Base-by-base conservation (phyloP, 148 eudicot species). In the Camellia granthamiana region DNA sequence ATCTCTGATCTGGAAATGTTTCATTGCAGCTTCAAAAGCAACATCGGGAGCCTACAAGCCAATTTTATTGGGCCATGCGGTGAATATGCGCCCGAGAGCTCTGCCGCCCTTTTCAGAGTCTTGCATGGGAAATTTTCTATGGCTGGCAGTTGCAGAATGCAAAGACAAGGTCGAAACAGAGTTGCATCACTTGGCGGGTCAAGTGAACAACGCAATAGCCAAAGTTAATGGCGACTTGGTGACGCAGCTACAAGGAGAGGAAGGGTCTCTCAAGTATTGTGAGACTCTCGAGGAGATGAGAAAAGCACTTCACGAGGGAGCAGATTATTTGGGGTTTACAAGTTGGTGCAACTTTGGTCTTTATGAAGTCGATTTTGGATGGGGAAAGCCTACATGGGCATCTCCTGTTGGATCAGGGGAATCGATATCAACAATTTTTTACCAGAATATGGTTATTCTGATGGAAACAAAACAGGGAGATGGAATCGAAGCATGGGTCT, bases 281-380 rank as follows among this genome's bases (percentile, higher is more conserved):
- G 44, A 65, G 5, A 38, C 41, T 21, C 15, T 65, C 8, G 1
- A 30, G 30, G 69, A 10, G 44, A 30, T 65, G 2, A 23, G 44
- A 2, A 4, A 9, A 30, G 44, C 15, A 23, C 10, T 51, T 2
- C 4, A 42, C 16, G 10, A 23, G 15, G 69, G 23, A 42, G 47
- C 49, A 23, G 62, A 51, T 62, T 56, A 55, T 66, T 70, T 42
- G 51, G 19, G 3, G 38, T 61, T 77, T 5, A 76, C 66, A 13
- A 77, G 74, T 81, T 47, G 77, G 58, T 42, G 42, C 38, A 77
- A 81, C 21, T 72, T 84, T 75, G 76, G 82, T 1, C 44, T 78
- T 6, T 86, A 86, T 63, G 79, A 79, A 65, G 77, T 72, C 2
- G 85, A 84, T 77, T 87, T 84, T n/a, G 87, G 86, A 59, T 87